These are phyloP conservation scores for Phytophthora pistaciae DNA, from an alignment of 352 stramenopile species.

Conservation along the genomic window DNA sequence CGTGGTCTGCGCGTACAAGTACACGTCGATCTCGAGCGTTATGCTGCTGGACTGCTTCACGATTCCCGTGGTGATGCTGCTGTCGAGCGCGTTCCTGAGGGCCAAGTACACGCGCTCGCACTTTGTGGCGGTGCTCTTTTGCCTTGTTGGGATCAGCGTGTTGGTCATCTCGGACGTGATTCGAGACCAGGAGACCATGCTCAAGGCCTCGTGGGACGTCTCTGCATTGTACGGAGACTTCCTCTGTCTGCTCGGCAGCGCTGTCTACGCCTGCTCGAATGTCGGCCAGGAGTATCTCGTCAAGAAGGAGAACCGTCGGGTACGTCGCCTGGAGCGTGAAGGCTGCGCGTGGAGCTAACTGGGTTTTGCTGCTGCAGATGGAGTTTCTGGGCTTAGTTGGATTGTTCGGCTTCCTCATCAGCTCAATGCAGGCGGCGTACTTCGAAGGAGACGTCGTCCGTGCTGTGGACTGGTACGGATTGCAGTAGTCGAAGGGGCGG, in stretches of 20 bases:
- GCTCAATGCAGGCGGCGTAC: conserved; percentile 79
- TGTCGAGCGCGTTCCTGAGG: conserved; percentile 90
- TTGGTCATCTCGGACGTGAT: conserved; percentile 90
- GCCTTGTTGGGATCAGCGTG: conserved; percentile 84
- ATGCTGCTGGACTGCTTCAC: conserved; percentile 97
- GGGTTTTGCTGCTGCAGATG: conserved; percentile 41
- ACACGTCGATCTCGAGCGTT: conserved; percentile 96
- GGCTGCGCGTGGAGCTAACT: conserved; percentile 11
- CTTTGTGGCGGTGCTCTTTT: conserved; percentile 81
- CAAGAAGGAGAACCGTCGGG: conserved; percentile 82
- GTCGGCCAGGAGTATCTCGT: conserved; percentile 90
- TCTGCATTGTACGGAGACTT: conserved; percentile 90
- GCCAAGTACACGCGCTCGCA: conserved; percentile 84
- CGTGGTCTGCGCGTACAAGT: conserved; percentile 95
- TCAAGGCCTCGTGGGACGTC: conserved; percentile 39
- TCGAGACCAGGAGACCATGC: conserved; percentile 40
- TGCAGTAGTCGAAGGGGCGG: conserved; percentile 9
- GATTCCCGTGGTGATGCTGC: conserved; percentile 95
- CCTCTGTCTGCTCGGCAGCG: conserved; percentile 91
- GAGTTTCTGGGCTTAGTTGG: conserved; percentile 97
- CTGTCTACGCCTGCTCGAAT: conserved; percentile 94
- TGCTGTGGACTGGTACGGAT: conserved; percentile 51
- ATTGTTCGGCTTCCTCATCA: conserved; percentile 92
- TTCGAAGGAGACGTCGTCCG: conserved; percentile 78
- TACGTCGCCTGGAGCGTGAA: conserved; percentile 15